Conservation (phyloP, 805 yeast species). For the Komagataella kurtzmanii region DNA sequence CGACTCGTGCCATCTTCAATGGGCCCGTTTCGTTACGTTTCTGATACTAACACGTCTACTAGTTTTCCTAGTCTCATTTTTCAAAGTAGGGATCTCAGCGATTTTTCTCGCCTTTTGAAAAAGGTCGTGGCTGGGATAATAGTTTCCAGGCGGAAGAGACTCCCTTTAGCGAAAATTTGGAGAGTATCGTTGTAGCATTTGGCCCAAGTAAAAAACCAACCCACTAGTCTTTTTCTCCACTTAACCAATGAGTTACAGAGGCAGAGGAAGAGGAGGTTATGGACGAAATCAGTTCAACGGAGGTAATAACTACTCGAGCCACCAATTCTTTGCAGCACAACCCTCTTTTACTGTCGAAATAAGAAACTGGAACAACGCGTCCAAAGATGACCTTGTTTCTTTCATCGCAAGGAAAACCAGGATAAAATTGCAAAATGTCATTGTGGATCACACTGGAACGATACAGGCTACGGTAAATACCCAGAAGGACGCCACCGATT, state of each 20-base stretch:
- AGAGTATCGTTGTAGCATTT: not conserved
- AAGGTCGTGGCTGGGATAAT: not conserved
- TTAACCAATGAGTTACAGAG: conserved; percentile 14
- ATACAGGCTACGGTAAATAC: conserved; percentile 46
- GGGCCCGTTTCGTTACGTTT: not conserved
- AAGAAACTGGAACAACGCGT: conserved; percentile 73
- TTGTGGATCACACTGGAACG: conserved; percentile 37
- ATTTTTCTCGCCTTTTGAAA: not conserved
- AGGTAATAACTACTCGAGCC: conserved; percentile 10
- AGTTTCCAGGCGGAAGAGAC: not conserved
- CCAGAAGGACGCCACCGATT: conserved; percentile 41
- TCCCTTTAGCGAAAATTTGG: not conserved
- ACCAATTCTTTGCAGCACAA: conserved; percentile 13
- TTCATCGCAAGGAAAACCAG: conserved; percentile 60
- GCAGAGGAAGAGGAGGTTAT: conserved; percentile 15
- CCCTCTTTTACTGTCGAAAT: conserved; percentile 33
- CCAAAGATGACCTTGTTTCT: conserved; percentile 49
- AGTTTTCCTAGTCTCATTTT: not conserved
- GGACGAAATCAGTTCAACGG: conserved; percentile 5
- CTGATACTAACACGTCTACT: not conserved
- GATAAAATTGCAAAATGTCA: conserved; percentile 37
- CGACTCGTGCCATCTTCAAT: not conserved
- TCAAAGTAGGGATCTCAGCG: not conserved
- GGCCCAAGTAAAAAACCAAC: not conserved
- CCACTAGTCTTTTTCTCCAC: not conserved